Conservation (phyloP, 805 yeast genomes). For the Tetrapisispora namnaoensis region DNA sequence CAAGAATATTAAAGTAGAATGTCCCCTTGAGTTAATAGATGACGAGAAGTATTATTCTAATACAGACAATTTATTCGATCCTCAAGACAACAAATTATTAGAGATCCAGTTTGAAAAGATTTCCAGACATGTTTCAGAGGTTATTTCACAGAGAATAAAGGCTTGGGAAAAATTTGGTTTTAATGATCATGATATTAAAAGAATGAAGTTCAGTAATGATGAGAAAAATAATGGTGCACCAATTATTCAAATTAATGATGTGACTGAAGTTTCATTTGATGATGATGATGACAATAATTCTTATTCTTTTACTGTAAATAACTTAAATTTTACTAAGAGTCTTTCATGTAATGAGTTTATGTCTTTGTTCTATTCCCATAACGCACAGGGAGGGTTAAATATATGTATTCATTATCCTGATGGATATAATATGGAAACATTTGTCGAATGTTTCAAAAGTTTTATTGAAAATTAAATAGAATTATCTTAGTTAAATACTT, state of each 20-base stretch:
- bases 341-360: conserved; percentile 16
- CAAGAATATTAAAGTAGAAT: conserved; percentile 19
- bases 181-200: conserved; percentile 24
- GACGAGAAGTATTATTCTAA: conserved; percentile 9
- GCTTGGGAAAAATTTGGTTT: conserved; percentile 18
- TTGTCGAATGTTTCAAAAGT: conserved; percentile 22
- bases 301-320: conserved; percentile 9
- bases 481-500: background rate
- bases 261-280: conserved; percentile 11
- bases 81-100: conserved; percentile 3
- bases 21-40: conserved; percentile 19
- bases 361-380: conserved; percentile 20
- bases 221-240: conserved; percentile 6
- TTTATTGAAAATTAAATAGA: conserved; percentile 13
- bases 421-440: conserved; percentile 18
- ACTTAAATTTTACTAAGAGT: conserved; percentile 19
- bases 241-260: conserved; percentile 21
- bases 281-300: background rate
- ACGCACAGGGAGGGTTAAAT: conserved; percentile 17
- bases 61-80: conserved; percentile 7
- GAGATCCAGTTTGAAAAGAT: conserved; percentile 20
- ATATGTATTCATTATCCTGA: conserved; percentile 24
- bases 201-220: conserved; percentile 18
- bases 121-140: conserved; percentile 12
- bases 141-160: conserved; percentile 10